Base-by-base conservation (phyloP, 768 basidiomycete genomes). In the Paxillus ammoniavirescens region DNA sequence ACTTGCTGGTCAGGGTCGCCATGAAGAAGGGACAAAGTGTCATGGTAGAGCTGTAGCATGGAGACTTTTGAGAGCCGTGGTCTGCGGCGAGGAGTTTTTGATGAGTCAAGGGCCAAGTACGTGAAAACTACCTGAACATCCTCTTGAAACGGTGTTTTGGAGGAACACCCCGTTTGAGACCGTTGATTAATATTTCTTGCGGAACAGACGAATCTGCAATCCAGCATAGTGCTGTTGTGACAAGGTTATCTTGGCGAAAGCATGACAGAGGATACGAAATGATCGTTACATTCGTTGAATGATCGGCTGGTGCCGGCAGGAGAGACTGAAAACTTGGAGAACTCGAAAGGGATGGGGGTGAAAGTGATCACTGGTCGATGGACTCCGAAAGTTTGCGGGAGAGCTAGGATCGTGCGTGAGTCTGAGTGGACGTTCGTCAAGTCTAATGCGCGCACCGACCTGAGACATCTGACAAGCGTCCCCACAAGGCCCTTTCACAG, bases 151-250 rank as follows among this genome's bases (percentile, higher is more conserved):
- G 77, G 61, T 89, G 82, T 63, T 89, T 91, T 0, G 86, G 81
- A 10, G 88, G 73, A 2, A 89, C 82, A 2, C 91, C 91, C 42
- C 91, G 83, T 61, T 81, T 86, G n/a, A 85, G 72, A 2, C 92
- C 91, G 56, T 89, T 90, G 58, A 89, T 89, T 43, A 93, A 63
- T 18, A 91, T 77, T 64, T 95, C 89, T 28, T 71, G 65, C 5
- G 72, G 55, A n/a, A 61, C 57, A 2, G 61, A 50, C 0, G 77
- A 73, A 45, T 82, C 82, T 13, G 83, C 79, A 2, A 82, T 71
- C 85, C 86, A 94, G 50, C 82, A 89, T 9, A 93, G 67, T 0
- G 89, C 91, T 91, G 64, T 41, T 28, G 48, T 30, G 26, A 28
- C 1, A 41, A 17, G 47, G 54, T 13, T 18, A 18, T 38, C 36